Evolutionary conservation across 306 rosid genomes (phyloP).

Genomic region (Cucumis melo): DNA sequence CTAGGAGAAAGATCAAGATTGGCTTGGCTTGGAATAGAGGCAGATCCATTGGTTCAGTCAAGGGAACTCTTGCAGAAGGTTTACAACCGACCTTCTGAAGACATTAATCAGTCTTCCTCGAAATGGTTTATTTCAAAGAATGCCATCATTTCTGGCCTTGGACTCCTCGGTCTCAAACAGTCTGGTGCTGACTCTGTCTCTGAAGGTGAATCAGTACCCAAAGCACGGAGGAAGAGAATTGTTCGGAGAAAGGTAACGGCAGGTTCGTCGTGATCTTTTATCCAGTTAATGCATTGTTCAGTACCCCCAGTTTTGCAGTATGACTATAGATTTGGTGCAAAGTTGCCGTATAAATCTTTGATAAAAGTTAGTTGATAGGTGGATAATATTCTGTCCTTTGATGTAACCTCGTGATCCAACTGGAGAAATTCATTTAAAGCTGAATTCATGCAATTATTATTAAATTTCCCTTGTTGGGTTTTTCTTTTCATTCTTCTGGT

Average conservation of each 20-base stretch:
- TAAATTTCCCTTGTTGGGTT: neutral
- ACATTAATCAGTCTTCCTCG: slow-evolving; percentile 35
- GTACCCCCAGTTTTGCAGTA: slow-evolving; percentile 10
- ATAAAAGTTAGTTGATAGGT: slow-evolving; percentile 2
- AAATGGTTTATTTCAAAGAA: slow-evolving; percentile 97
- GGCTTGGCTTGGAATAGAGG: slow-evolving; percentile 98
- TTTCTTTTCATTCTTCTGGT: neutral
- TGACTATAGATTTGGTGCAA: neutral
- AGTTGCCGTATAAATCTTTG: neutral
- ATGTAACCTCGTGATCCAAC: neutral
- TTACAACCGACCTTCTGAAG: slow-evolving; percentile 66
- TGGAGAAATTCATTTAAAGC: neutral
- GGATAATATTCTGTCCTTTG: neutral
- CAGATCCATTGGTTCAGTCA: slow-evolving; percentile 72
- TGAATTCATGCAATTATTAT: neutral
- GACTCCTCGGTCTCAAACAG: slow-evolving; percentile 86
- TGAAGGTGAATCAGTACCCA: slow-evolving; percentile 50
- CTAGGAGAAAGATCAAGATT: slow-evolving; percentile 84
- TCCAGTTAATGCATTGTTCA: slow-evolving; percentile 1
- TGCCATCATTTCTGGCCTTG: slow-evolving; percentile 89
- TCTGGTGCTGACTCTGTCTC: slow-evolving; percentile 27
- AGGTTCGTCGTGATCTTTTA: slow-evolving; percentile 29
- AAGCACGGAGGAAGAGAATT: slow-evolving; percentile 68
- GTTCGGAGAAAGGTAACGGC: slow-evolving; percentile 80
- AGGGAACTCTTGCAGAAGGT: slow-evolving; percentile 55